Evolutionary conservation across 257 asterid genomes (phyloP), one percentile per base, ranked within the genome.

Genomic region (Nicotiana otophora): DNA sequence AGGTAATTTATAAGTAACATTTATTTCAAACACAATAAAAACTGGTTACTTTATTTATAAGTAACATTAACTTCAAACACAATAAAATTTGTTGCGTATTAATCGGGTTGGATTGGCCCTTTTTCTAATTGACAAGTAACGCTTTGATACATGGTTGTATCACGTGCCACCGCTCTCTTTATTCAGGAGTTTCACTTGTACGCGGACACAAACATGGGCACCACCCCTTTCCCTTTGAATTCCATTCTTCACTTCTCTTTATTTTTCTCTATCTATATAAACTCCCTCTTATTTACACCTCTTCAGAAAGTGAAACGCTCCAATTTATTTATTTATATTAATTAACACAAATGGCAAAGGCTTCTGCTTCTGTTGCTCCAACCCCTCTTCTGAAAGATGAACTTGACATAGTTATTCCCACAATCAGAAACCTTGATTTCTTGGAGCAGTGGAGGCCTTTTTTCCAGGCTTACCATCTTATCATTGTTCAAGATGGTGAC

Each of bases 381-480:
- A 81, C 90, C 1, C 91, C 97, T 0, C 63, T 91, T 64, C 72
- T 92, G 80, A 91, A 90, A 85, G 93, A 92, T 77, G 97, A 92
- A 83, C 88, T 92, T 0, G 97, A 92, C 58, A 92, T 92, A 81
- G 95, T 92, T 69, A 90, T 92, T 26, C 97, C 97, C 66, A 92
- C 97, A 0, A 92, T 92, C 64, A 85, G 97, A 30, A 92, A 90
- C 85, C 95, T 92, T 4, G 97, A 92, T 82, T 91, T 92, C 91
- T 67, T 92, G 80, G 95, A 92, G 75, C 90, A 90, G 92, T 92
- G 97, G 97, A 89, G 94, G 83, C 97, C 95, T 1, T 91, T 91
- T 76, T 91, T 92, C 81, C 85, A 92, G 87, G 89, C 90, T 1
- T 91, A 92, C 82, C 97, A 92, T 79, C 89, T 91, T 53, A 92